Evolutionary conservation across 495 filamentous ascomycete genomes (phyloP).

Genomic region (Bathelium albidoporum): DNA sequence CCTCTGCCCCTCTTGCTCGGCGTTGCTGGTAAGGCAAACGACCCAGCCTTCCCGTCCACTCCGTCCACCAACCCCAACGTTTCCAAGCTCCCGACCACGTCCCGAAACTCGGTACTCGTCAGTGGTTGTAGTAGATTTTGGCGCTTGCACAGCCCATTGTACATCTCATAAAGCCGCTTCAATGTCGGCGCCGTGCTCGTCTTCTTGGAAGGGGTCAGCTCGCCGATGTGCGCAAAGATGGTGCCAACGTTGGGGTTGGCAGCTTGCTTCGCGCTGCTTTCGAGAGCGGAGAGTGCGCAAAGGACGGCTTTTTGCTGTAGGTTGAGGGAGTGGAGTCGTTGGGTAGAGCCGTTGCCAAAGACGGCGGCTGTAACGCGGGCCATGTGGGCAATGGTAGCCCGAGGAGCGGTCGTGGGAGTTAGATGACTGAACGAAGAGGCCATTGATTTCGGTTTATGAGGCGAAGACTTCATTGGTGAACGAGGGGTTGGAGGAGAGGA

Average conservation of each 20-base stretch:
- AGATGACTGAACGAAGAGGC: not conserved
- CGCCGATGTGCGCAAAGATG: conserved; percentile 23
- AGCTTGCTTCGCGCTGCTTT: conserved; percentile 44
- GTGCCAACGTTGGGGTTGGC: conserved; percentile 14
- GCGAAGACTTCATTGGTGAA: conserved; percentile 19
- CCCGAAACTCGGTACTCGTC: conserved; percentile 80
- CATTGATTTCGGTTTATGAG: not conserved
- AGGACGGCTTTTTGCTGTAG: conserved; percentile 94
- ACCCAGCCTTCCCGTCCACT: conserved; percentile 46
- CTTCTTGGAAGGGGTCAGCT: conserved; percentile 46
- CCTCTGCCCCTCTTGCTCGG: conserved; percentile 27
- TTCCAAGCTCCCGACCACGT: conserved; percentile 84
- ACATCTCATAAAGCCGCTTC: conserved; percentile 68
- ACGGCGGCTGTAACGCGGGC: conserved; percentile 77
- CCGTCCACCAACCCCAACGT: conserved; percentile 70
- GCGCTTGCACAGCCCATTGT: conserved; percentile 65
- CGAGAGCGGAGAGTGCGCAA: conserved; percentile 73
- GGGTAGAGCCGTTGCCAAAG: conserved; percentile 72
- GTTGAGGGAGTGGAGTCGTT: conserved; percentile 77
- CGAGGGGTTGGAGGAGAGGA: conserved; percentile 43
- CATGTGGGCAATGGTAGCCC: conserved; percentile 80
- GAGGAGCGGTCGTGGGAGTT: conserved; percentile 68
- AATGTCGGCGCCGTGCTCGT: conserved; percentile 53
- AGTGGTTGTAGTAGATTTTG: conserved; percentile 81
- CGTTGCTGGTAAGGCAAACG: conserved; percentile 24